Evolutionary conservation across 1,284 basidiomycete species (phyloP).

Genomic region (Moesziomyces sp.): DNA sequence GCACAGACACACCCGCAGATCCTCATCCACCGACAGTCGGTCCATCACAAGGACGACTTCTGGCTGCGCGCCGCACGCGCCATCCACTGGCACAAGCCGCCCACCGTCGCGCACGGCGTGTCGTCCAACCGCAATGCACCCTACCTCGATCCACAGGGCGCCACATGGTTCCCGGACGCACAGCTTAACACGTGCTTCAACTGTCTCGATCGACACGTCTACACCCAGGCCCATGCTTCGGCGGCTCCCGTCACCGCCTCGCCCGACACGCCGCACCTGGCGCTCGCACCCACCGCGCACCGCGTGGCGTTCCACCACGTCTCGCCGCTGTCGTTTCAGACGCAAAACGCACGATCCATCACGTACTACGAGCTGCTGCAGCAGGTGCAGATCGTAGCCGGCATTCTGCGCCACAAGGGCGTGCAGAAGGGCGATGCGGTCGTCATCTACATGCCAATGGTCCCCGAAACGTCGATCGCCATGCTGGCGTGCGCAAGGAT

Average conservation of each 20-base stretch:
- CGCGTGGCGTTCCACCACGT: slow-evolving; percentile 54
- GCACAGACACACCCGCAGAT: slow-evolving; percentile 43
- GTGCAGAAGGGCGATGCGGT: slow-evolving; percentile 62
- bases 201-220: slow-evolving; percentile 45
- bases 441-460: slow-evolving; percentile 66
- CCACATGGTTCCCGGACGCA: slow-evolving; percentile 54
- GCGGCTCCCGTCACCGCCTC: slow-evolving; percentile 46
- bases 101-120: slow-evolving; percentile 44
- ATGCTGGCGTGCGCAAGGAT: slow-evolving; percentile 63
- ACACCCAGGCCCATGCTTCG: slow-evolving; percentile 24
- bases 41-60: slow-evolving; percentile 45
- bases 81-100: slow-evolving; percentile 58
- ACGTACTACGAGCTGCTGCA: slow-evolving; percentile 58
- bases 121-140: slow-evolving; percentile 18
- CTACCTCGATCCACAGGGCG: slow-evolving; percentile 35
- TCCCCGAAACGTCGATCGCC: slow-evolving; percentile 61
- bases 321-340: slow-evolving; percentile 55
- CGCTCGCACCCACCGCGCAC: slow-evolving; percentile 41
- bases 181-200: slow-evolving; percentile 55
- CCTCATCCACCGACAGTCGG: slow-evolving; percentile 49
- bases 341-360: slow-evolving; percentile 38
- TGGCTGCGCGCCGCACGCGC: slow-evolving; percentile 51
- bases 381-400: slow-evolving; percentile 57
- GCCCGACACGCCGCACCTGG: slow-evolving; percentile 50
- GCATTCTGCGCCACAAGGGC: slow-evolving; percentile 53